These are phyloP conservation scores for Chrysanthemum makinoi DNA, from an alignment of 129 eudicot species.

Conservation along the genomic window DNA sequence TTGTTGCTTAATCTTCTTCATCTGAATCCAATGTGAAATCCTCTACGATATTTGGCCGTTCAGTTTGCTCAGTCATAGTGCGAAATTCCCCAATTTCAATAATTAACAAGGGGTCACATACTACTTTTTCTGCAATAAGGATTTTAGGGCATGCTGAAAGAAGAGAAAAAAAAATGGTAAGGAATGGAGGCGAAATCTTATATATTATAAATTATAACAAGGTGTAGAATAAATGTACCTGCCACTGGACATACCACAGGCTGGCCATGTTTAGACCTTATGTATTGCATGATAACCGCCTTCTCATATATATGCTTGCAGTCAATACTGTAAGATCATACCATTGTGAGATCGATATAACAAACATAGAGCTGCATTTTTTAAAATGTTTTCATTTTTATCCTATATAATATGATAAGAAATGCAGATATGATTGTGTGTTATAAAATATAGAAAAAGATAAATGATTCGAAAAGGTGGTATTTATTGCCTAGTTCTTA, in stretches of 20 bases:
- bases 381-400: background rate
- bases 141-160: constrained; percentile 68
- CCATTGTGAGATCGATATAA: background rate
- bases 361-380: background rate
- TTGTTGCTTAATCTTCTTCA: constrained; percentile 28
- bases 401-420: background rate
- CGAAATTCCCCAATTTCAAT: constrained; percentile 75
- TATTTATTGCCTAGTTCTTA: background rate
- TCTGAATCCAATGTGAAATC: constrained; percentile 73
- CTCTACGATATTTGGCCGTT: constrained; percentile 41
- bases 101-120: constrained; percentile 58
- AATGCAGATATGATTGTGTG: constrained; percentile 2
- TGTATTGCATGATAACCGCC: constrained; percentile 55
- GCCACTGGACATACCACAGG: constrained; percentile 63
- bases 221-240: constrained; percentile 40
- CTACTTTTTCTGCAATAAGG: constrained; percentile 46
- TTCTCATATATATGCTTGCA: constrained; percentile 95
- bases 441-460: background rate
- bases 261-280: constrained; percentile 39
- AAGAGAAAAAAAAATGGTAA: background rate
- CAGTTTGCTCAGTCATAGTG: constrained; percentile 41
- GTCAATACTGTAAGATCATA: constrained; percentile 51
- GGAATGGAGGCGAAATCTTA: constrained; percentile 10
- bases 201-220: background rate
- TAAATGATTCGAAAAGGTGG: background rate